phyloP scores from a whole-genome alignment of 2,329 filamentous ascomycete species.

The Trichocomaceae sp. region DNA sequence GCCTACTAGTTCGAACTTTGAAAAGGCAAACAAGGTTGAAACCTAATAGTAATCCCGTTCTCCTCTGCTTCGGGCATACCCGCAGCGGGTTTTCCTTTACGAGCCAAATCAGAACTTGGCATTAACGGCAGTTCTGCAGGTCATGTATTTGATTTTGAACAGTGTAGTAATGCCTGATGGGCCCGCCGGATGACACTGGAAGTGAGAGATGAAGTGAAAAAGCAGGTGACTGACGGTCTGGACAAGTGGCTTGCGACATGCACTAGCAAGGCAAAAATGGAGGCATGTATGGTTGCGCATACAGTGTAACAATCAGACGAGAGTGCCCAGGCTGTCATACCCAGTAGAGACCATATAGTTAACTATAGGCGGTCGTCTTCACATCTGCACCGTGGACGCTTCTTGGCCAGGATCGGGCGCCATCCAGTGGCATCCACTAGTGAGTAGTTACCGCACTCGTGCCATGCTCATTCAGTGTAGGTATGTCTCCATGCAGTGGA shows the following conservation, averaged over 20 bases:
- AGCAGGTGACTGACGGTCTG: background rate
- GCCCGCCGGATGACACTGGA: background rate
- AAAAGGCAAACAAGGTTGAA: slow-evolving; percentile 1
- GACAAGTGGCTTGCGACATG: background rate
- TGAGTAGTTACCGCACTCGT: background rate
- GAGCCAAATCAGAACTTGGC: slow-evolving; percentile 6
- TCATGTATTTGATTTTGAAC: slow-evolving; percentile 68
- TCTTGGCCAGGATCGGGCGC: background rate
- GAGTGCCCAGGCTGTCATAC: background rate
- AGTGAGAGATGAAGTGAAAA: slow-evolving; percentile 1
- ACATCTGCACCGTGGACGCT: background rate
- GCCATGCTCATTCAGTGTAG: background rate
- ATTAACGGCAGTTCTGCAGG: slow-evolving; percentile 37
- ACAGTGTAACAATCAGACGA: background rate
- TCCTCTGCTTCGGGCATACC: slow-evolving; percentile 5
- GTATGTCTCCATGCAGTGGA: no score
- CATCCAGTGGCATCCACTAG: background rate
- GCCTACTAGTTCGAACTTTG: background rate
- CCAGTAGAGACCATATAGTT: background rate
- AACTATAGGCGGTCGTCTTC: background rate
- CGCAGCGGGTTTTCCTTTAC: slow-evolving; percentile 9
- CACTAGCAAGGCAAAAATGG: background rate
- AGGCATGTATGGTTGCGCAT: background rate
- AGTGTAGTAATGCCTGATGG: slow-evolving; percentile 65
- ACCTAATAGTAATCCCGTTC: slow-evolving; percentile 1